Base-by-base conservation (phyloP, 305 asterid genomes). In the Fraxinus greggii region DNA sequence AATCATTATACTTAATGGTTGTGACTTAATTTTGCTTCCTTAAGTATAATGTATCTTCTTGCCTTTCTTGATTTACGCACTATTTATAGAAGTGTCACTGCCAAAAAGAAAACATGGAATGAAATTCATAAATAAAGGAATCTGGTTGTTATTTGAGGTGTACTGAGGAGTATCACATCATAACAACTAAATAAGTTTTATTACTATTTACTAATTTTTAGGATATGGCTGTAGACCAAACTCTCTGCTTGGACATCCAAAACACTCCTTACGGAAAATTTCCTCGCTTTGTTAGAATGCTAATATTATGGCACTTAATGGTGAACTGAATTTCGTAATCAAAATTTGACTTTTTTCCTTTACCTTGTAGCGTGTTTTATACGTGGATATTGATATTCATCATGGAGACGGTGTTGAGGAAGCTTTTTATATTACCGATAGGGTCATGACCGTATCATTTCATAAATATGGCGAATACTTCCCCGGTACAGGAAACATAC, bases 401-500 rank as follows among this genome's bases (percentile, higher is more conserved):
- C 85, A 82, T 24, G 81, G 85, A 1, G 81, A 82, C 33, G 78
- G 81, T 13, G 78, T 82, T 45, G 78, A 82, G 45, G 78, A 82
- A 31, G 85, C 82, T 0, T 77, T 82, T 70, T 82, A 82, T 19
- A 6, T 35, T 3, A 82, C 85, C 0, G 81, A 82, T 35, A 74
- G 84, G 40, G 84, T 75, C 29, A 81, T 81, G 76, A 81, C 80
- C 38, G 80, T 81, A 7, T 73, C 79, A 19, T 81, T 81, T 40
- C 84, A 81, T 75, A 74, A 59, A 59, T 48, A 33, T 32, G 65
- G 75, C 7, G 45, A 32, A 12, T 81, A 73, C 38, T 54, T 74
- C 40, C 79, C 91, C 8, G 90, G 93, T 72, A 90, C 91, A 0
- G 93, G 93, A 76, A 90, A 90, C 76, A 67, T 90, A 29, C 84